Base-by-base conservation (phyloP, 768 basidiomycete genomes). In the Boletus patriciae region DNA sequence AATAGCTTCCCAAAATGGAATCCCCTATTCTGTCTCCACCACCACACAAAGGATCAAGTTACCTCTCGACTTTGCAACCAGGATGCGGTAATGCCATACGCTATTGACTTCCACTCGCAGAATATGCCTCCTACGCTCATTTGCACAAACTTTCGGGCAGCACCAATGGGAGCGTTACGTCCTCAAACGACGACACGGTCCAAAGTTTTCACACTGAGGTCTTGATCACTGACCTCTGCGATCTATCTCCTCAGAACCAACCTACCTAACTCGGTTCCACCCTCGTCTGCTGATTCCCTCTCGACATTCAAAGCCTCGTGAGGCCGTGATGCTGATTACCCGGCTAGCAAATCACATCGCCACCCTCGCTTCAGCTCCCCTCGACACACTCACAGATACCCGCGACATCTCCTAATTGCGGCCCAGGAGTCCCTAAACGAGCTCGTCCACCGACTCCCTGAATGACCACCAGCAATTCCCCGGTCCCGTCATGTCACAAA, bases 351-450 rank as follows among this genome's bases (percentile, higher is more conserved):
- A 98, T 0, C 95, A 97, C 69, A 82, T 96, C 63, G 85, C 92
- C 19, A 81, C 96, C 61, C 85, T 98, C 31, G 86, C 93, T 4
- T 82, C 98, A 12, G 77, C 88, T 5, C 83, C 96, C 5, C 85
- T 98, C 60, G 90, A 94, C 72, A 93, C 91, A 15, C 86, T 99
- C 47, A 88, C 97, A 96, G 96, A 72, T 99, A 99, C 74, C 87
- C 96, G 0, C 90, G 98, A 55, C 97, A 98, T 70, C 86, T 98
- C 23, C 97, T 98, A 72, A 90, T 98, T 64, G 80, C 90, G 18
- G 98, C 96, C 41, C 98, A 99, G 69, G 97, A 98, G 67, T 99
- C 98, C 70, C 80, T 98, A 18, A 99, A 99, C 74, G 97, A 98
- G 70, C 87, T 99, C 70, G 97, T 99, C 25, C 87, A 96, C 47